Evolutionary conservation across 805 yeast species (phyloP).

Genomic region (Kodamaea jinghongensis): DNA sequence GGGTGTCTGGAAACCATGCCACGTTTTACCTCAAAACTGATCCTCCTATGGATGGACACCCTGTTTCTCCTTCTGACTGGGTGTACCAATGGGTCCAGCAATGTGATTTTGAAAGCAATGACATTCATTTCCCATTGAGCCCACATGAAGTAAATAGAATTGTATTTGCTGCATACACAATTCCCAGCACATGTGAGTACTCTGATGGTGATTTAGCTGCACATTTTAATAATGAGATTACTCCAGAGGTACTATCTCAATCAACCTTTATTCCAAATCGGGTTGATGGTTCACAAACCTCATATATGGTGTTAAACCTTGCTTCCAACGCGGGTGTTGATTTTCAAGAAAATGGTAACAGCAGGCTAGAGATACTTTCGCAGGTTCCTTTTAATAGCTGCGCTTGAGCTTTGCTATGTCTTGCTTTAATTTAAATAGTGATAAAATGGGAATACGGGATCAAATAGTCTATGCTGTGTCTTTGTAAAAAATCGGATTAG

Average conservation of each 20-base stretch:
- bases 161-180: slow-evolving; percentile 6
- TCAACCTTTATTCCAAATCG: slow-evolving; percentile 4
- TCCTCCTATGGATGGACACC: slow-evolving; percentile 7
- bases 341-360: slow-evolving; percentile 1
- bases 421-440: too few relatives aligned
- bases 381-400: slow-evolving; percentile 6
- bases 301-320: slow-evolving; percentile 9
- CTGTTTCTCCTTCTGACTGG: slow-evolving; percentile 8
- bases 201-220: background rate
- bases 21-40: slow-evolving; percentile 5
- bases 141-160: slow-evolving; percentile 3
- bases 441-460: too few relatives aligned
- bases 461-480: too few relatives aligned
- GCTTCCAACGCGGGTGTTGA: background rate
- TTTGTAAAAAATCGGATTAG: too few relatives aligned
- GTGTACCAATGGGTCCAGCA: slow-evolving; percentile 5
- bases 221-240: slow-evolving; percentile 1
- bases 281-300: slow-evolving; percentile 1
- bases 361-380: slow-evolving; percentile 6
- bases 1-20: background rate
- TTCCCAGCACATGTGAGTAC: slow-evolving; percentile 2
- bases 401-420: too few relatives aligned
- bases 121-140: background rate
- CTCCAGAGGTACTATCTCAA: slow-evolving; percentile 2
- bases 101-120: slow-evolving; percentile 1